Evolutionary conservation across 2,329 filamentous ascomycete genomes (phyloP).

Genomic region (Alternaria solani): DNA sequence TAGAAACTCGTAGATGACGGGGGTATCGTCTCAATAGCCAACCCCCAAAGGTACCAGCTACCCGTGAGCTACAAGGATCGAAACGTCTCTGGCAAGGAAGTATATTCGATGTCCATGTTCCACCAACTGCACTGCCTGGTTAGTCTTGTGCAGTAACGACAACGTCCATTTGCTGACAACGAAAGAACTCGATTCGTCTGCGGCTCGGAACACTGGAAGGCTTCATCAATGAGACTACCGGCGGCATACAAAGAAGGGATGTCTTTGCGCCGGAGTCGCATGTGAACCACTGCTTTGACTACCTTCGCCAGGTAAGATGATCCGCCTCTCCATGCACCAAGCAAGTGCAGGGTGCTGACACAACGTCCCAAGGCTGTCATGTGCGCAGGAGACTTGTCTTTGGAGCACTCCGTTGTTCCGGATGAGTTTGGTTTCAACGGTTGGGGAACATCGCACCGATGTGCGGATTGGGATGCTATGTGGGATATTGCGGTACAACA

Average conservation of each 20-base stretch:
- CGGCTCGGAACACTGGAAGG: slow-evolving; percentile 6
- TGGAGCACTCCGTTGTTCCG: slow-evolving; percentile 10
- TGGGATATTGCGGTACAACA: slow-evolving; percentile 8
- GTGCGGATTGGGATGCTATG: slow-evolving; percentile 8
- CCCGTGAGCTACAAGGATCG: slow-evolving; percentile 12
- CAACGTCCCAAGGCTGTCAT: slow-evolving; percentile 4
- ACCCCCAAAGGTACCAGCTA: slow-evolving; percentile 9
- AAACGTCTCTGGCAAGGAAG: slow-evolving; percentile 7
- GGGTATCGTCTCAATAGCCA: slow-evolving; percentile 6
- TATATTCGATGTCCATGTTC: slow-evolving; percentile 16
- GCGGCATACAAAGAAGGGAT: background rate
- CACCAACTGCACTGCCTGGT: slow-evolving; percentile 16
- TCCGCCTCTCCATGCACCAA: background rate
- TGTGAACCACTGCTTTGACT: slow-evolving; percentile 15
- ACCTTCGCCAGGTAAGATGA: slow-evolving; percentile 8
- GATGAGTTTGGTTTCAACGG: slow-evolving; percentile 11
- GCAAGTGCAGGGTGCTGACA: background rate
- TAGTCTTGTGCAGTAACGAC: background rate
- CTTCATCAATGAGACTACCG: background rate
- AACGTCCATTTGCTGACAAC: background rate
- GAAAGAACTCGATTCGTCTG: slow-evolving; percentile 9
- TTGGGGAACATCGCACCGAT: slow-evolving; percentile 12
- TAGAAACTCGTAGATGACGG: slow-evolving; percentile 1
- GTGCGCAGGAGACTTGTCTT: slow-evolving; percentile 11
- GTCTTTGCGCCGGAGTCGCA: slow-evolving; percentile 6